These are phyloP conservation scores for Saraca asoca DNA, from an alignment of 331 rosid genomes.

Conservation along the genomic window DNA sequence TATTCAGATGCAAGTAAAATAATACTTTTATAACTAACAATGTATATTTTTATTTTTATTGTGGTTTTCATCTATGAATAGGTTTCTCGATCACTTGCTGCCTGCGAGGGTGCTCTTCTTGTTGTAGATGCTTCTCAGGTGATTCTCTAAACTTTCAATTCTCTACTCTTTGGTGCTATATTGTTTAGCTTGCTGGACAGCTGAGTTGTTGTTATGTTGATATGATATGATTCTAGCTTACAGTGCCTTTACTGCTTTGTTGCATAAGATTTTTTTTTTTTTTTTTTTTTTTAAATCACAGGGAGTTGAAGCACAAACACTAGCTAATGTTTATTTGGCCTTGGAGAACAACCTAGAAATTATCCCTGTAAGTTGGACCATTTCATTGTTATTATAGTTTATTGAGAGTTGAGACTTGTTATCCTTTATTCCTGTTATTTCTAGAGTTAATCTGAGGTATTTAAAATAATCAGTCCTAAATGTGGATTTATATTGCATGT, in stretches of 20 bases:
- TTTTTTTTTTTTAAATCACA: constrained; percentile 38
- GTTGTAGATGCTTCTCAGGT: constrained; percentile 99
- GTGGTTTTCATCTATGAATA: constrained; percentile 39
- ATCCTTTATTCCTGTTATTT: constrained; percentile 22
- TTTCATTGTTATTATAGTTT: constrained; percentile 13
- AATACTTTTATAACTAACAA: no score
- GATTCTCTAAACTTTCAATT: constrained; percentile 25
- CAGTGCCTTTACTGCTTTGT: constrained; percentile 15
- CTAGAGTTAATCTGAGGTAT: no score
- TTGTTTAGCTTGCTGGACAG: constrained; percentile 1
- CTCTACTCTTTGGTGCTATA: constrained; percentile 23
- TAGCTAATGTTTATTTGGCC: constrained; percentile 94
- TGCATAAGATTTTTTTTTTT: no score
- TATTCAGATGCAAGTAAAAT: no score
- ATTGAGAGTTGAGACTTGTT: not conserved
- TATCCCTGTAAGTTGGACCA: constrained; percentile 66
- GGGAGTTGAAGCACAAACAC: constrained; percentile 97
- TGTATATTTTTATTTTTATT: no score
- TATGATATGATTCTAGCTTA: not conserved
- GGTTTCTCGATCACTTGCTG: constrained; percentile 95
- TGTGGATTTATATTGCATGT: no score
- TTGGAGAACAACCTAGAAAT: constrained; percentile 83
- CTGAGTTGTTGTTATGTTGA: not conserved
- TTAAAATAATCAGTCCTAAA: no score
- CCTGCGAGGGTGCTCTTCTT: constrained; percentile 95